Percentiles rank a stretch among this genome's conserved stretches.
Evolutionary conservation across 2,329 filamentous ascomycete species (phyloP).

Genomic region (Pyrenophora graminea): DNA sequence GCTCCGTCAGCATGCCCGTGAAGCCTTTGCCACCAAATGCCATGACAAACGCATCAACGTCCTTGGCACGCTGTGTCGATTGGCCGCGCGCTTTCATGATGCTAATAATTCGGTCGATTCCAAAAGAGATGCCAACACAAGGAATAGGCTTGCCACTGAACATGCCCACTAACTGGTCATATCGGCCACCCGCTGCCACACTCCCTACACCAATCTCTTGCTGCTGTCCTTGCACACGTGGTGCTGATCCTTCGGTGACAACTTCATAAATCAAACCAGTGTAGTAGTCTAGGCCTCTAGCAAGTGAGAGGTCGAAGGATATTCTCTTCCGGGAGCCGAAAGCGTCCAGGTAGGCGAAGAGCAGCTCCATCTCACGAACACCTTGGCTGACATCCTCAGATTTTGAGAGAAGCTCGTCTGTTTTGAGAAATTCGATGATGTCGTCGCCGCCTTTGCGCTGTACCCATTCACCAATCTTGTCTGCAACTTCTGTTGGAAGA

Average conservation of each 20-base stretch:
- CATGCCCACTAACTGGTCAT: conserved; percentile 93
- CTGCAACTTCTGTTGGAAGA: conserved; percentile 73
- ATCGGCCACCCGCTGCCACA: conserved; percentile 86
- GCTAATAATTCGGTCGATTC: conserved; percentile 92
- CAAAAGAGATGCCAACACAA: conserved; percentile 91
- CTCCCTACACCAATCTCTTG: conserved; percentile 74
- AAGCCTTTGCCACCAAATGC: conserved; percentile 88
- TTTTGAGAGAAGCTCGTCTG: conserved; percentile 51
- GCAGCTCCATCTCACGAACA: conserved; percentile 75
- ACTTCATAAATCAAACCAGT: conserved; percentile 91
- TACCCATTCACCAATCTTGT: conserved; percentile 87
- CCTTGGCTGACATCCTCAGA: conserved; percentile 73
- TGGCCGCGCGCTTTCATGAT: conserved; percentile 80
- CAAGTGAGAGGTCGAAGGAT: conserved; percentile 87
- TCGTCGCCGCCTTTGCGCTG: conserved; percentile 74
- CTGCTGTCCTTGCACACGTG: conserved; percentile 46
- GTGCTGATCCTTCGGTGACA: conserved; percentile 76
- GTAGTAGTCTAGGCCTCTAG: conserved; percentile 90
- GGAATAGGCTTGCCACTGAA: conserved; percentile 88
- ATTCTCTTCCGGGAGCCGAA: conserved; percentile 74
- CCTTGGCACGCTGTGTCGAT: conserved; percentile 66
- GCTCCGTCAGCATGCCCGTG: conserved; percentile 77
- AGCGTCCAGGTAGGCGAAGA: conserved; percentile 81
- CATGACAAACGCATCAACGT: conserved; percentile 93
- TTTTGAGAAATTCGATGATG: conserved; percentile 58